A percentile compares a stretch with the other conserved stretches of the same genome.
These are phyloP conservation scores for Diplotaxis tenuifolia DNA, from an alignment of 345 rosid genomes.

Conservation along the genomic window DNA sequence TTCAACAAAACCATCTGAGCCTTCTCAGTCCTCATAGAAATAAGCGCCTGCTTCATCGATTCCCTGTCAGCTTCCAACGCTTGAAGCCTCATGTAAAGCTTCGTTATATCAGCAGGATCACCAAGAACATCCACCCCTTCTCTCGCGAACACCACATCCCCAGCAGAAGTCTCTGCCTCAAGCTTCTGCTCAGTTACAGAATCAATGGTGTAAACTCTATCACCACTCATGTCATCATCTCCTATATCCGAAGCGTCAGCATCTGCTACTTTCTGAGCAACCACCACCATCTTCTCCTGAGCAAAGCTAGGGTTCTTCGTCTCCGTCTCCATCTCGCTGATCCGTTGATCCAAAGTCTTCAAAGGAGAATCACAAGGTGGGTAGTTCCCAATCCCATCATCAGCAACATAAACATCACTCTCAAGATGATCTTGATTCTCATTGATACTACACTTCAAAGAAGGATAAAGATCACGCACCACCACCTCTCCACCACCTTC, in stretches of 20 bases:
- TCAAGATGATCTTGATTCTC: conserved; percentile 53
- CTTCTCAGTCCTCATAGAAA: conserved; percentile 92
- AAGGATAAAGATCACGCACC: conserved; percentile 69
- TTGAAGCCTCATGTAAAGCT: conserved; percentile 85
- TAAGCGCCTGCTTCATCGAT: conserved; percentile 86
- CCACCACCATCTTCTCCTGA: conserved; percentile 69
- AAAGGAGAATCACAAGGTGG: conserved; percentile 75
- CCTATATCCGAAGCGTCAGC: conserved; percentile 60
- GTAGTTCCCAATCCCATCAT: conserved; percentile 78
- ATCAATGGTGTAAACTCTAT: conserved; percentile 81
- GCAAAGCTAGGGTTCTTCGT: conserved; percentile 44
- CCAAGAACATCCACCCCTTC: conserved; percentile 40
- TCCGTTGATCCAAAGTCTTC: conserved; percentile 71
- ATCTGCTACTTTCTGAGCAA: no score
- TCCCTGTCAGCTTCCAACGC: conserved; percentile 97
- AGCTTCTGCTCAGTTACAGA: conserved; percentile 38
- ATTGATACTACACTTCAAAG: conserved; percentile 67
- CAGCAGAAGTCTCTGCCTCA: conserved; percentile 7
- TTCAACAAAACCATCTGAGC: conserved; percentile 77
- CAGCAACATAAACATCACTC: conserved; percentile 55
- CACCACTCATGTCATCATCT: conserved; percentile 76
- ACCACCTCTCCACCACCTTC: no score
- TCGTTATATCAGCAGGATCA: conserved; percentile 84
- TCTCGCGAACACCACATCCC: neutral
- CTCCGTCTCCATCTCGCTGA: conserved; percentile 74